Base-by-base conservation (phyloP, 331 rosid genomes). In the Saraca asoca region DNA sequence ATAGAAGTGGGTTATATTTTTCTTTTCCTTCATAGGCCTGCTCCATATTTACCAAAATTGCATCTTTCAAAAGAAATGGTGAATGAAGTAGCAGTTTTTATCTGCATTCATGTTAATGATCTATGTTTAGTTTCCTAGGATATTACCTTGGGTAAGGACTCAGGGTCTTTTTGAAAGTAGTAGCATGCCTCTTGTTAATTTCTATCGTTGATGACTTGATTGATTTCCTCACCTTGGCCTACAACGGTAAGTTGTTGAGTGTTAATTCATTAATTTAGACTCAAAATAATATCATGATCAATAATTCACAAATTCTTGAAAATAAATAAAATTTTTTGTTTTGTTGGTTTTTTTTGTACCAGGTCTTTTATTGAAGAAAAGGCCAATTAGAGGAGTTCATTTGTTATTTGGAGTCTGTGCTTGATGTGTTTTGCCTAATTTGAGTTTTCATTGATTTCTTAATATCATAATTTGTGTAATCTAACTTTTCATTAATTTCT, bases 31-130 rank as follows among this genome's bases (percentile, higher is more conserved):
- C 74, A 68, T 84, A 94, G 99, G 68, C 99, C 97, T 0, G 86
- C 99, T 60, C 97, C 96, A 52, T 96, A 96, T 61, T 87, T 94
- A 61, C 99, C 99, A 8, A 75, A 80, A 35, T 70, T 94, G 82
- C 85, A 86, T 67, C 70, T 90, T 9, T 83, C 96, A 51, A 92
- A 94, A 73, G 99, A 90, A 85, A 79, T 79, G 76, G 95, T 82
- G 33, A 82, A 86, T 12, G 95, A 81, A 80, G 79, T 72, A 12
- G 87, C 88, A 19, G 15, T 76, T 72, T 80, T 88, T 72, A 49
- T 90, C 59, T 80, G 87, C 35, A 63, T 53, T 61, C 79, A 24
- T 64, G 79, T 88, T 17, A 94, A 94, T 60, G 61, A 66, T 53
- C 58, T 90, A 50, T 85, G 90, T 48, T 78, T 84, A 51, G 92